These are phyloP conservation scores for Colletotrichum destructivum DNA, from an alignment of 2,329 filamentous ascomycete species.

Conservation along the genomic window DNA sequence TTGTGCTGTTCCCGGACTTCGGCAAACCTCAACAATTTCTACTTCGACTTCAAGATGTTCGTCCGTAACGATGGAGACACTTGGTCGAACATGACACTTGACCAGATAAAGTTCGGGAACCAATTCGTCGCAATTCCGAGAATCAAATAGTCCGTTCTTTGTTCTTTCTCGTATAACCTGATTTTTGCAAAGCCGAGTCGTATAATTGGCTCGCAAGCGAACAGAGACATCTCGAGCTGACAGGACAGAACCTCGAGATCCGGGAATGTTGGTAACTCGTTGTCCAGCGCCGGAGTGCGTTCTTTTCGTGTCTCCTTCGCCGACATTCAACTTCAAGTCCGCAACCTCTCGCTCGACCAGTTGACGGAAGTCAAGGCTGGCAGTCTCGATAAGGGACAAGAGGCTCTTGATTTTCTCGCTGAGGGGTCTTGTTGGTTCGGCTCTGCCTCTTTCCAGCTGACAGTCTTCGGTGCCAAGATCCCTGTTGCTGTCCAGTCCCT, in stretches of 20 bases:
- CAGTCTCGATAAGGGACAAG: neutral
- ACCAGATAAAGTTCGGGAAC: neutral
- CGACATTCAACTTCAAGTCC: neutral
- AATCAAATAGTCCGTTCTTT: slow-evolving; percentile 5
- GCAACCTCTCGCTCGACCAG: neutral
- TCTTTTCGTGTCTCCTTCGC: neutral
- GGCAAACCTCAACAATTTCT: slow-evolving; percentile 6
- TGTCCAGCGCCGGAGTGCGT: neutral
- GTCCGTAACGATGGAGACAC: neutral
- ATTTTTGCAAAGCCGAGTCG: no score
- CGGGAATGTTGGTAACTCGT: neutral
- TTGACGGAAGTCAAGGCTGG: neutral
- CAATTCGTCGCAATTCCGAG: neutral
- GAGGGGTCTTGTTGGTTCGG: neutral
- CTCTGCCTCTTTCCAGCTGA: neutral
- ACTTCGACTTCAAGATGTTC: neutral
- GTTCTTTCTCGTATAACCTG: neutral
- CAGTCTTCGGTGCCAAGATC: neutral
- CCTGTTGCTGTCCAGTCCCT: neutral
- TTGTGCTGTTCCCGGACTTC: slow-evolving; percentile 18
- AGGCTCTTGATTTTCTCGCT: slow-evolving; percentile 12
- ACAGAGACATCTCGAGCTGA: neutral
- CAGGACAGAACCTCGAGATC: neutral
- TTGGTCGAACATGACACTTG: neutral
- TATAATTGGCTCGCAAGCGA: slow-evolving; percentile 21